Conservation (phyloP, 106 monocot species). For the Phalaenopsis aphrodite region DNA sequence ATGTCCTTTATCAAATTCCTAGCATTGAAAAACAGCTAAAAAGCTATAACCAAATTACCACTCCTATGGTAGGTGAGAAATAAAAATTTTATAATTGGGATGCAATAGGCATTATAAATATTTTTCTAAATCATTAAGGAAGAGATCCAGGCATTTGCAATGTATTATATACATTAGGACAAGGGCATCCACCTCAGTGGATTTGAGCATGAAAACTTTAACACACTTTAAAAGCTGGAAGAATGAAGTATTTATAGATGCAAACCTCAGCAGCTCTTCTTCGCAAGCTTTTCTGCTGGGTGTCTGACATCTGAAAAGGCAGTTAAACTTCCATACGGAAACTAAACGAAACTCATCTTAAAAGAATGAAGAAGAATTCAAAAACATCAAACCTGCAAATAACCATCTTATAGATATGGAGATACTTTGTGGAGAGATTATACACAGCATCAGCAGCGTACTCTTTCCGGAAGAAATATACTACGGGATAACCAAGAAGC, state of each 20-base stretch:
- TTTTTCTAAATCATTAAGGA: neutral
- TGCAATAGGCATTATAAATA: neutral
- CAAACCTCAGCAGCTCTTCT: slow-evolving; percentile 74
- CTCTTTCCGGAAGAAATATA: slow-evolving; percentile 79
- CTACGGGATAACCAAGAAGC: slow-evolving; percentile 95
- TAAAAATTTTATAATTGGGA: neutral
- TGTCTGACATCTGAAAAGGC: slow-evolving; percentile 24
- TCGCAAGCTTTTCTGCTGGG: slow-evolving; percentile 21
- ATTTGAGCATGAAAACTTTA: neutral
- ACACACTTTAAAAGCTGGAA: neutral
- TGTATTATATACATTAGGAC: slow-evolving; percentile 1
- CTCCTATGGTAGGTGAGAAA: neutral
- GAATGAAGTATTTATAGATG: neutral
- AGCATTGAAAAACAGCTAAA: neutral
- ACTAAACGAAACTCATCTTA: neutral
- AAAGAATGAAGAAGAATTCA: neutral
- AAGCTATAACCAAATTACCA: neutral
- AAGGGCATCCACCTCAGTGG: neutral
- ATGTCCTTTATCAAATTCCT: neutral
- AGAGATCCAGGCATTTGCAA: neutral
- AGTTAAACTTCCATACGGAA: neutral
- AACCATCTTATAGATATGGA: slow-evolving; percentile 67
- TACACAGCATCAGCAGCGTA: slow-evolving; percentile 38
- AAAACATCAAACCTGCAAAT: slow-evolving; percentile 44
- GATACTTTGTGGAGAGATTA: slow-evolving; percentile 68